Evolutionary conservation across 129 eudicot genomes (phyloP).

Genomic region (Tagetes patula): DNA sequence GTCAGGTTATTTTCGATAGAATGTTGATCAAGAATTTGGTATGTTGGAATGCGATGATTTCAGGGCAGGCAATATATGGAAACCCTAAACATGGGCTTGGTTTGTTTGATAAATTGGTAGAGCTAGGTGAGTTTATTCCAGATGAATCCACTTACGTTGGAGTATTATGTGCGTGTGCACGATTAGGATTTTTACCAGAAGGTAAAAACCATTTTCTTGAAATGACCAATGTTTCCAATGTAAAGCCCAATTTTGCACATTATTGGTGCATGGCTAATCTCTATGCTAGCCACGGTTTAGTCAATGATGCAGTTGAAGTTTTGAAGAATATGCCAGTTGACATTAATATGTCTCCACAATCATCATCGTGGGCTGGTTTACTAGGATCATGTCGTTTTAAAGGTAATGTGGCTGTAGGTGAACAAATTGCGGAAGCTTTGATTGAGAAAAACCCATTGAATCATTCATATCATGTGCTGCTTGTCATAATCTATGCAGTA

Average conservation of each 20-base stretch:
- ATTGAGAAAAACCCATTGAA: constrained; percentile 64
- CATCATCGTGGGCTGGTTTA: constrained; percentile 58
- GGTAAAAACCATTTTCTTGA: constrained; percentile 57
- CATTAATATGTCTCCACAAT: constrained; percentile 41
- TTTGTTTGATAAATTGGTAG: constrained; percentile 50
- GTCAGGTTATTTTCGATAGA: constrained; percentile 54
- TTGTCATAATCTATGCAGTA: constrained; percentile 66
- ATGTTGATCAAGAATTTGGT: constrained; percentile 56
- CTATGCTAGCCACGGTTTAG: constrained; percentile 59
- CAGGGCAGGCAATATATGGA: constrained; percentile 80
- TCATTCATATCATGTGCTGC: constrained; percentile 46
- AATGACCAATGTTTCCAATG: constrained; percentile 53
- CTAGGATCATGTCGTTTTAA: constrained; percentile 67
- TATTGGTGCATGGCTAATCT: constrained; percentile 95
- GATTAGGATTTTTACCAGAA: constrained; percentile 55
- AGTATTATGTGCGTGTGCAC: constrained; percentile 79
- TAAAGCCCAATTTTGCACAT: constrained; percentile 80
- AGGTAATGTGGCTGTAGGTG: constrained; percentile 56
- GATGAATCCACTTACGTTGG: constrained; percentile 77
- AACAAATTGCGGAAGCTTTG: constrained; percentile 60
- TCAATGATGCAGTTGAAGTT: constrained; percentile 54
- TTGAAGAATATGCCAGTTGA: constrained; percentile 49
- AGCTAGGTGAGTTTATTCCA: constrained; percentile 35
- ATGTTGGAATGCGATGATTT: constrained; percentile 85
- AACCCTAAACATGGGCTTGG: constrained; percentile 63